Base-by-base conservation (phyloP, 2,329 filamentous ascomycete genomes). In the Claviceps humidiphila region DNA sequence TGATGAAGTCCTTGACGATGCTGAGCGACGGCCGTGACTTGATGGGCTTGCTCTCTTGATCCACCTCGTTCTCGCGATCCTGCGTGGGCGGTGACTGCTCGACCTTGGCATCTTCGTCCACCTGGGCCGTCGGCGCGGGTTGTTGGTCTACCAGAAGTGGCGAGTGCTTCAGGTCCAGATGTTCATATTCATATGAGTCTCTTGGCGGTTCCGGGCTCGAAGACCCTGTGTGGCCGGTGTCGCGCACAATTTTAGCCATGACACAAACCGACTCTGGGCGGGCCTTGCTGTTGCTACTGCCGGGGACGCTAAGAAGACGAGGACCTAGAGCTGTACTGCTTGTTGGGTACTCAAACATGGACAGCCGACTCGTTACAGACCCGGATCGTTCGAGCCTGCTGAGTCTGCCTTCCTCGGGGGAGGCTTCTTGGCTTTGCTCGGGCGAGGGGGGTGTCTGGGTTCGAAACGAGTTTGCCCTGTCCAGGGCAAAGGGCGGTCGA, bases 201-300 rank as follows among this genome's bases (percentile, higher is more conserved):
- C 64, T 67, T 2, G 65, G 66, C 2, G 64, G 59, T 17, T 77
- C 74, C 2, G 70, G 61, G 20, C 64, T 63, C 53, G 65, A 69
- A 5, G 68, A 65, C 43, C 69, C 68, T 20, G 64, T 64, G 38
- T 26, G 7, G 26, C 77, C 65, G 11, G 76, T 72, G 57, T 86
- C 85, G 47, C 88, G 81, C 40, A 95, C 73, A 56, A 95, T 95
- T 50, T 84, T 81, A 48, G 90, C 87, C 17, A 86, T 93, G 11
- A 95, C 89, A 46, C 89, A 90, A n/a, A 95, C 81, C 0, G 88
- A 90, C 61, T 90, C 87, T 5, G 83, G 77, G 1, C 72, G 71
- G 5, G 75, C 73, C 16, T 71, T 68, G n/a, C 71, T 64, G 26
- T 46, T 46, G 7, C 44, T 26, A n/a, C 65, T 55, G 9, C 59